phyloP scores from a whole-genome alignment of 768 basidiomycete species.

The Mycena belliarum region DNA sequence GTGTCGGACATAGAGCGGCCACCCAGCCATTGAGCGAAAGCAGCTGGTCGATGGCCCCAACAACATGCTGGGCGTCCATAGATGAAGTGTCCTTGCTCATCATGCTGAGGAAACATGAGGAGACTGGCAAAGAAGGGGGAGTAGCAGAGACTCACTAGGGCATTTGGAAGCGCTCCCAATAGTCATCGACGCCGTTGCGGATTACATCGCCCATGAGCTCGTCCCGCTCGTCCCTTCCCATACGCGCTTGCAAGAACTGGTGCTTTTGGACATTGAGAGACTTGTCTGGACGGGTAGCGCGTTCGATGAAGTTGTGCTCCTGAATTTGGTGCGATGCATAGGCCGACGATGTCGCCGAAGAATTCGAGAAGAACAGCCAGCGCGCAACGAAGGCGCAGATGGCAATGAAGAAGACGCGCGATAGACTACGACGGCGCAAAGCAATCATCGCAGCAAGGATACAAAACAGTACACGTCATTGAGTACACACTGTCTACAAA shows the following conservation, averaged over 20 bases:
- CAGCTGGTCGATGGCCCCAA: constrained; percentile 88
- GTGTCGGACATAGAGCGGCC: constrained; percentile 89
- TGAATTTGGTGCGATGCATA: constrained; percentile 42
- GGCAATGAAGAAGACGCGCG: constrained; percentile 42
- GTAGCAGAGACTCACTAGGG: constrained; percentile 70
- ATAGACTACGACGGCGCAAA: constrained; percentile 51
- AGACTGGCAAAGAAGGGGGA: not conserved
- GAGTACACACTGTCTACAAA: constrained; percentile 4
- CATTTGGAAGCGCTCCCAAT: constrained; percentile 90
- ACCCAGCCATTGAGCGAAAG: constrained; percentile 99
- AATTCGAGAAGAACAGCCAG: constrained; percentile 36
- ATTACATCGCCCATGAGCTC: constrained; percentile 82
- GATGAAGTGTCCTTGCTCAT: constrained; percentile 80
- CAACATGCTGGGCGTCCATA: constrained; percentile 87
- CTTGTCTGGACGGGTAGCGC: constrained; percentile 64
- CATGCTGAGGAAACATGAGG: constrained; percentile 51
- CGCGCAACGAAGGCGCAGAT: constrained; percentile 37
- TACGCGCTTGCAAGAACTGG: constrained; percentile 83
- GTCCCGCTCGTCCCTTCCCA: constrained; percentile 81
- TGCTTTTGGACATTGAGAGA: constrained; percentile 86
- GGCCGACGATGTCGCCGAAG: constrained; percentile 25
- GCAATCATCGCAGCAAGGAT: constrained; percentile 26
- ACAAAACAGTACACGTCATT: too few relatives aligned
- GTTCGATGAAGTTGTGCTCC: constrained; percentile 55
- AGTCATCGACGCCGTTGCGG: constrained; percentile 77